These are phyloP conservation scores for Dryas drummondii DNA, from an alignment of 306 rosid species.

Conservation along the genomic window DNA sequence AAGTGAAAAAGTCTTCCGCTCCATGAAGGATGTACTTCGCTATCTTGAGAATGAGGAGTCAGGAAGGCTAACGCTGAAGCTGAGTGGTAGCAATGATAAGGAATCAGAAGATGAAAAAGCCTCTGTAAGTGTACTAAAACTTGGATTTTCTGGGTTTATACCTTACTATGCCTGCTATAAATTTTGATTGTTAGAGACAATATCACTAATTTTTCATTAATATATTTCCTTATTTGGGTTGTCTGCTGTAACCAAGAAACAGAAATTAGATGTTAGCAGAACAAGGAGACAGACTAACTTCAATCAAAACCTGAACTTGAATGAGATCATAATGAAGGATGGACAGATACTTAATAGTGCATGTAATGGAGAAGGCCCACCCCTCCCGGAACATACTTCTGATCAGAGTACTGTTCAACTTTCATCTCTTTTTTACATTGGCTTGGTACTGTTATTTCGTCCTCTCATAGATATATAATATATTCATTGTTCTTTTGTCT, in stretches of 20 bases:
- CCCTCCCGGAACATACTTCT: constrained; percentile 20
- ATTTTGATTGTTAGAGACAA: not conserved
- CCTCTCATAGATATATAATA: not conserved
- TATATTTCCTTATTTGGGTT: constrained; percentile 36
- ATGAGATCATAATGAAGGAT: constrained; percentile 28
- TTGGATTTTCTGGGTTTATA: constrained; percentile 14
- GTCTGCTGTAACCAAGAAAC: constrained; percentile 35
- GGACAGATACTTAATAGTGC: constrained; percentile 33
- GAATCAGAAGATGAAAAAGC: constrained; percentile 32
- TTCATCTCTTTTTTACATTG: not conserved
- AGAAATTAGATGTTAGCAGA: constrained; percentile 36
- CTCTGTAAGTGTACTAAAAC: constrained; percentile 36
- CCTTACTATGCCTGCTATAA: not conserved
- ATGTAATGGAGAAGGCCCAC: constrained; percentile 24
- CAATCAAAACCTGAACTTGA: constrained; percentile 28
- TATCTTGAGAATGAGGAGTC: constrained; percentile 53
- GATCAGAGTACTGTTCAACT: constrained; percentile 38
- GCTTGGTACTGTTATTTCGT: not conserved
- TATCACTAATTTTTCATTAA: not conserved
- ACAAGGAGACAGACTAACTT: constrained; percentile 30
- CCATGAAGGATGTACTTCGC: constrained; percentile 49
- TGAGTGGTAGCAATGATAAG: constrained; percentile 22
- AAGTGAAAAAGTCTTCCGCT: constrained; percentile 53
- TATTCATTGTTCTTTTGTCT: not conserved
- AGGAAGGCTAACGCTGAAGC: constrained; percentile 35